Conservation (phyloP, 305 asterid genomes). For the Stenogyne calaminthoides region DNA sequence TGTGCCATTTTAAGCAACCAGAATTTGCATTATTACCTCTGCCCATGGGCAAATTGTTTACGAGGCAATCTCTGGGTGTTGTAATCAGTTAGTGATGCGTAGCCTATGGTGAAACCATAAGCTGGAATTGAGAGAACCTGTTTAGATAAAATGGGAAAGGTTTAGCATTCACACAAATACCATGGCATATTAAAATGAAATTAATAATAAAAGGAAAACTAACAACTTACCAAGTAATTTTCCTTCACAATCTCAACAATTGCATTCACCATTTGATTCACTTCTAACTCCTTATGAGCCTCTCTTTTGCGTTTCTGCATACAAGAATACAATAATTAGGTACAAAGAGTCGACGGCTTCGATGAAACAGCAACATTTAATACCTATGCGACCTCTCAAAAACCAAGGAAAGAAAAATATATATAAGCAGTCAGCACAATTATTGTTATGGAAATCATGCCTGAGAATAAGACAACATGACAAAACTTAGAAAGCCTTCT, state of each 20-base stretch:
- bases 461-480: neutral
- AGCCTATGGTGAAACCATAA: constrained; percentile 64
- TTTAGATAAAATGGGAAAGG: neutral
- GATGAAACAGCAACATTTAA: constrained; percentile 9
- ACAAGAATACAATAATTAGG: constrained; percentile 23
- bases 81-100: constrained; percentile 80
- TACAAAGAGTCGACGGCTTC: constrained; percentile 2
- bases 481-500: constrained; percentile 22
- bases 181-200: constrained; percentile 14
- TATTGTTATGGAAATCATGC: constrained; percentile 16
- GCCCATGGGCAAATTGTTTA: constrained; percentile 66
- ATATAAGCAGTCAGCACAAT: constrained; percentile 23
- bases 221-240: constrained; percentile 71
- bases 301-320: constrained; percentile 83
- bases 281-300: constrained; percentile 59
- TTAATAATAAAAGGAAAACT: constrained; percentile 11
- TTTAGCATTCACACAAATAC: constrained; percentile 22
- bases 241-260: constrained; percentile 86
- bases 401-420: constrained; percentile 7
- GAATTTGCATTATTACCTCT: constrained; percentile 56
- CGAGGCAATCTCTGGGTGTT: constrained; percentile 78
- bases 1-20: constrained; percentile 9
- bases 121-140: constrained; percentile 92
- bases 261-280: constrained; percentile 74
- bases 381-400: constrained; percentile 12